Conservation (phyloP, 306 rosid genomes). For the Ziziphus jujuba region DNA sequence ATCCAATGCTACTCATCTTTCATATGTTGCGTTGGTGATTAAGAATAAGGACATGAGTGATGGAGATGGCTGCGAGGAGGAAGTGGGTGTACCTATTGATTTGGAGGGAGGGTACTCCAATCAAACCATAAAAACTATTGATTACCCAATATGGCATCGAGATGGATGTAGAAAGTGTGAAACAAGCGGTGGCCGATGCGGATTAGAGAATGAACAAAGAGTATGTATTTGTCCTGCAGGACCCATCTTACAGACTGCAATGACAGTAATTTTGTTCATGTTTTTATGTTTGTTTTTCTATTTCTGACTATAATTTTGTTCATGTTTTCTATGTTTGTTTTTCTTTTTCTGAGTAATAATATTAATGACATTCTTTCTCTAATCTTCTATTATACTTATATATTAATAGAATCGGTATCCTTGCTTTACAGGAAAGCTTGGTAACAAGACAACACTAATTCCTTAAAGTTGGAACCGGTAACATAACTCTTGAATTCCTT, state of each 20-base stretch:
- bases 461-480: too few species aligned
- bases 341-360: too few species aligned
- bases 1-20: neutral
- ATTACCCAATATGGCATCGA: neutral
- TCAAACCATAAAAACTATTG: neutral
- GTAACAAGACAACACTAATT: too few species aligned
- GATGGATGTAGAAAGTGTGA: neutral
- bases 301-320: too few species aligned
- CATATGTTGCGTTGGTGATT: neutral
- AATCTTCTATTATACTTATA: too few species aligned
- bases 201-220: neutral
- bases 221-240: neutral
- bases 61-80: neutral
- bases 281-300: too few species aligned
- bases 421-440: too few species aligned
- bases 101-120: neutral
- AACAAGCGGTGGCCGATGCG: constrained; percentile 9
- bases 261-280: too few species aligned
- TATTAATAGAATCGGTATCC: too few species aligned
- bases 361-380: too few species aligned
- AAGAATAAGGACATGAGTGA: neutral
- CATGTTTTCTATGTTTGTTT: too few species aligned
- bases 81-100: constrained; percentile 7
- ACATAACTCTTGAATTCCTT: too few species aligned
- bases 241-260: neutral